Percentiles rank a stretch among this genome's conserved stretches.
Evolutionary conservation across 2,329 filamentous ascomycete genomes (phyloP).

Genomic region (Ophiobolus disseminans): DNA sequence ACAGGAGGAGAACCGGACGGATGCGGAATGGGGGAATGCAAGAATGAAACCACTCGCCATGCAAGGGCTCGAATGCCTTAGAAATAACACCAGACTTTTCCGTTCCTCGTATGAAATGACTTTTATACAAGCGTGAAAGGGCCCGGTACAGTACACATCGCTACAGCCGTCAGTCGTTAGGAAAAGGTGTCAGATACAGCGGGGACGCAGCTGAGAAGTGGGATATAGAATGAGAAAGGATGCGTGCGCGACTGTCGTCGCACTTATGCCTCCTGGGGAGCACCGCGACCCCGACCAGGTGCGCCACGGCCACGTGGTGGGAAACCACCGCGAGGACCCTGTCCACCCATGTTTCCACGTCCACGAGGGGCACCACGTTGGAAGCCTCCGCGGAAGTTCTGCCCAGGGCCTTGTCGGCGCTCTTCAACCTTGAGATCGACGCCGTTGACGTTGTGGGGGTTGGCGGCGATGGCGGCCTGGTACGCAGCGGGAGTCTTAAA

Average conservation of each 20-base stretch:
- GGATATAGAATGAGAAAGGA: slow-evolving; percentile 11
- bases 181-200: slow-evolving; percentile 25
- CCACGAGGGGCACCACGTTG: slow-evolving; percentile 58
- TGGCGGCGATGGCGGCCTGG: slow-evolving; percentile 80
- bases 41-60: slow-evolving; percentile 48
- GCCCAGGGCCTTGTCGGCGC: slow-evolving; percentile 68
- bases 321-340: slow-evolving; percentile 72
- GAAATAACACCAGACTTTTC: slow-evolving; percentile 44
- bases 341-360: slow-evolving; percentile 65
- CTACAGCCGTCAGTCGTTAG: slow-evolving; percentile 48
- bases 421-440: slow-evolving; percentile 88
- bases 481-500: slow-evolving; percentile 83
- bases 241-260: slow-evolving; percentile 2
- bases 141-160: slow-evolving; percentile 47
- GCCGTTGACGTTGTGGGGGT: slow-evolving; percentile 83
- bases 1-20: slow-evolving; percentile 28
- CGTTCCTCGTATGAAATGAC: slow-evolving; percentile 41
- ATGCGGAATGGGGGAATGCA: slow-evolving; percentile 41
- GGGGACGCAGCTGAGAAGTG: slow-evolving; percentile 13
- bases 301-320: slow-evolving; percentile 73
- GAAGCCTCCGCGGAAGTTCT: slow-evolving; percentile 45
- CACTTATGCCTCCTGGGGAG: slow-evolving; percentile 44
- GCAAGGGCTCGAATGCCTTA: slow-evolving; percentile 43
- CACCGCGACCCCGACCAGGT: slow-evolving; percentile 56
- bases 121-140: slow-evolving; percentile 49